A percentile compares a stretch with the other conserved stretches of the same genome.
Conservation (phyloP, 1,139 yeast species). For the Candida gigantensis region DNA sequence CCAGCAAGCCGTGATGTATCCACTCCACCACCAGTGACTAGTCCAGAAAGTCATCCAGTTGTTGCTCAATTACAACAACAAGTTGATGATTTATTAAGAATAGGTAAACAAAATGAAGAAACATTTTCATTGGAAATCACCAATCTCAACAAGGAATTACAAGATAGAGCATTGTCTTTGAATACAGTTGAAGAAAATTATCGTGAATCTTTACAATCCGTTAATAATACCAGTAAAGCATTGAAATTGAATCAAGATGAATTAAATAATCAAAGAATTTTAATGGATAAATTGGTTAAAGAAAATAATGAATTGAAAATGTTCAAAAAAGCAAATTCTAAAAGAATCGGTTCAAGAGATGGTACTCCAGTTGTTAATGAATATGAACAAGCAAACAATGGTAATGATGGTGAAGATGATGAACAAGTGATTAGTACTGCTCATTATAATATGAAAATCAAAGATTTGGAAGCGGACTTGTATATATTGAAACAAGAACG, state of each 20-base stretch:
- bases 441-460: slow-evolving; percentile 73
- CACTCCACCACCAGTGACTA: slow-evolving; percentile 11
- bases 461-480: slow-evolving; percentile 83
- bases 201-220: slow-evolving; percentile 69
- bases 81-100: slow-evolving; percentile 45
- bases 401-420: slow-evolving; percentile 41
- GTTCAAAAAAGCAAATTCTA: slow-evolving; percentile 42
- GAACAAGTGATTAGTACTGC: slow-evolving; percentile 56
- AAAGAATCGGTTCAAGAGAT: slow-evolving; percentile 33
- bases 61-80: slow-evolving; percentile 48
- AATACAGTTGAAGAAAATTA: slow-evolving; percentile 56
- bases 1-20: slow-evolving; percentile 13
- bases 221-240: slow-evolving; percentile 75
- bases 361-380: slow-evolving; percentile 22
- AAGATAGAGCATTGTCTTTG: slow-evolving; percentile 31
- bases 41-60: slow-evolving; percentile 26
- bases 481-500: slow-evolving; percentile 81
- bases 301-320: slow-evolving; percentile 72
- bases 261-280: slow-evolving; percentile 57
- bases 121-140: slow-evolving; percentile 33
- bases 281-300: slow-evolving; percentile 55
- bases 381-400: slow-evolving; percentile 14
- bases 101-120: slow-evolving; percentile 41
- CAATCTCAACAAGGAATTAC: slow-evolving; percentile 38
- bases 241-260: slow-evolving; percentile 74